Percentiles rank a stretch among this genome's conserved stretches.
These are phyloP conservation scores for Ustilago tritici DNA, from an alignment of 1,284 basidiomycete genomes.

Conservation along the genomic window DNA sequence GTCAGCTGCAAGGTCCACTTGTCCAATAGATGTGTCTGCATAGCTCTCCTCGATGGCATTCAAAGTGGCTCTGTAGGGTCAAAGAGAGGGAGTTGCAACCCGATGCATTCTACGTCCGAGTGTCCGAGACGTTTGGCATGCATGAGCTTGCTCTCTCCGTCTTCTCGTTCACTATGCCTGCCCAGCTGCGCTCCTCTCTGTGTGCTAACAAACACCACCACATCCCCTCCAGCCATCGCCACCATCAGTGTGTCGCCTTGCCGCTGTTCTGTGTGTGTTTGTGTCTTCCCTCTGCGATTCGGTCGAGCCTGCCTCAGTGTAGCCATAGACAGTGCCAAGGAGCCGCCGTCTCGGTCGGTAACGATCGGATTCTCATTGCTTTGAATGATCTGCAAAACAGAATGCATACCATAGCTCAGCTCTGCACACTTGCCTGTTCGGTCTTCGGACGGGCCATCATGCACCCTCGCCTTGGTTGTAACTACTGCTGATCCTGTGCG, in stretches of 20 bases:
- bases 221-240: not conserved
- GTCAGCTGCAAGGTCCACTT: slow-evolving; percentile 12
- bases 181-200: not conserved
- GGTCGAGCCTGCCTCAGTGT: not conserved
- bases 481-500: not conserved
- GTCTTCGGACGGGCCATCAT: slow-evolving; percentile 7
- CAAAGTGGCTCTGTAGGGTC: not conserved
- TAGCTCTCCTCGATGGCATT: not conserved
- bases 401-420: not conserved
- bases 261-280: not conserved
- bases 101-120: slow-evolving; percentile 49
- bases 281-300: not conserved
- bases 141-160: slow-evolving; percentile 3
- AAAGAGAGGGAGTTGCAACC: slow-evolving; percentile 4
- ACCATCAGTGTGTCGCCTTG: not conserved
- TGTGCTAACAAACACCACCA: not conserved
- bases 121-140: slow-evolving; percentile 50
- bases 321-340: not conserved
- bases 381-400: not conserved
- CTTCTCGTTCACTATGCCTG: too few species aligned
- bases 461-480: not conserved
- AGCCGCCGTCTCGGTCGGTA: slow-evolving; percentile 8
- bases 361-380: not conserved
- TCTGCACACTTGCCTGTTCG: slow-evolving; percentile 11
- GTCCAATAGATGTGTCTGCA: not conserved